These are phyloP conservation scores for Hibiscus mutabilis DNA, from an alignment of 345 rosid genomes.

Conservation along the genomic window DNA sequence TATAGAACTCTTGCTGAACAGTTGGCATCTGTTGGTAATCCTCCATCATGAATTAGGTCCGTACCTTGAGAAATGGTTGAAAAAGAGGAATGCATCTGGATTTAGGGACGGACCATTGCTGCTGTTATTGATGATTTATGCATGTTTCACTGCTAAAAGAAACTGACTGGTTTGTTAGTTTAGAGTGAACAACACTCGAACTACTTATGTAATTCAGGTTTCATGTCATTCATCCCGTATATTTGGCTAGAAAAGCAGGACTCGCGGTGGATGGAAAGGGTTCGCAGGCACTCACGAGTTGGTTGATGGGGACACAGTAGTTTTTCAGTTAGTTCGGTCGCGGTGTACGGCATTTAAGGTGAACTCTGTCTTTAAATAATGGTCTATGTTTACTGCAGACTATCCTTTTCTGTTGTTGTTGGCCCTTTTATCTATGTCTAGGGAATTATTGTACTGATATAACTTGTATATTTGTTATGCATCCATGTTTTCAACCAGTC, in stretches of 20 bases:
- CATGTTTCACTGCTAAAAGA: background rate
- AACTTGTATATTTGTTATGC: background rate
- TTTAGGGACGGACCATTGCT: background rate
- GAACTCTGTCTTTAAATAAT: background rate
- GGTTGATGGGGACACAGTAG: constrained; percentile 61
- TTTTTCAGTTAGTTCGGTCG: constrained; percentile 45
- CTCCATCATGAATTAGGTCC: background rate
- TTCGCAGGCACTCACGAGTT: constrained; percentile 56
- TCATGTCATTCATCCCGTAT: constrained; percentile 37
- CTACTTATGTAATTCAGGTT: too few species aligned
- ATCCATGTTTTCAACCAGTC: background rate
- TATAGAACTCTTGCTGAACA: too few species aligned
- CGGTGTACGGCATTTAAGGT: constrained; percentile 36
- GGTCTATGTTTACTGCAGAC: background rate
- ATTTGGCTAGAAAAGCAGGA: constrained; percentile 43
- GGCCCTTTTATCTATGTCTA: background rate
- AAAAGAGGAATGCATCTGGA: background rate
- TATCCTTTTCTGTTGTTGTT: too few species aligned
- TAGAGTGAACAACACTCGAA: background rate
- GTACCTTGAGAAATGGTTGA: too few species aligned
- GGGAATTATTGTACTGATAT: too few species aligned
- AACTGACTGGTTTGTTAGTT: background rate
- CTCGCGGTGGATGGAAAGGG: constrained; percentile 77
- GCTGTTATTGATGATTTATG: background rate
- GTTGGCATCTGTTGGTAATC: too few species aligned